phyloP scores from a whole-genome alignment of 2,329 filamentous ascomycete species.

The Endoconidiophora laricicola region DNA sequence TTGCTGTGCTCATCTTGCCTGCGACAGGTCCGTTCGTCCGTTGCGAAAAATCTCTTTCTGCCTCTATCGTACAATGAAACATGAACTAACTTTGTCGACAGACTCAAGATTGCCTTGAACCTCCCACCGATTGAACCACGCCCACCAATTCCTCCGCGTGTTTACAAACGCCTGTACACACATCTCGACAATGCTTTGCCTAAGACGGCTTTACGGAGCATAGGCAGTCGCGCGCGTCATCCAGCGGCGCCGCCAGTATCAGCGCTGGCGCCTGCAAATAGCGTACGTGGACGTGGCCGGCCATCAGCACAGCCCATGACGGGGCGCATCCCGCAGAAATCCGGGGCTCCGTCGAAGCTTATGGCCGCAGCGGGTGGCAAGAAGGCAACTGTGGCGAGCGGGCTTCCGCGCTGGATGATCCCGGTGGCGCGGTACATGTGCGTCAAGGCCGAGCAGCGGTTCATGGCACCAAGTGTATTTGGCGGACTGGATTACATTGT shows the following conservation, averaged over 20 bases:
- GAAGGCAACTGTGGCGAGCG: conserved; percentile 17
- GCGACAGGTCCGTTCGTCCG: conserved; percentile 47
- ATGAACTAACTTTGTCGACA: conserved; percentile 19
- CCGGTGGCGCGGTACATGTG: conserved; percentile 48
- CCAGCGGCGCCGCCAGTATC: conserved; percentile 15
- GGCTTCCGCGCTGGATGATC: conserved; percentile 51
- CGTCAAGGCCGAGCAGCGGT: conserved; percentile 40
- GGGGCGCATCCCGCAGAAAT: conserved; percentile 28
- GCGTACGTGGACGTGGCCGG: not conserved
- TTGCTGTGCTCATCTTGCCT: conserved; percentile 77
- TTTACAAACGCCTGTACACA: conserved; percentile 70
- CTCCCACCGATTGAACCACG: conserved; percentile 60
- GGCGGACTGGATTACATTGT: conserved; percentile 50
- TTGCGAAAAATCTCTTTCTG: not conserved
- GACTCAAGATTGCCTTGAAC: conserved; percentile 58
- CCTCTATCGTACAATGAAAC: not conserved
- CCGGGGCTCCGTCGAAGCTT: conserved; percentile 26
- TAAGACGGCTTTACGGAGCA: not conserved
- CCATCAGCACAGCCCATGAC: conserved; percentile 7
- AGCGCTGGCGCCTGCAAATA: not conserved
- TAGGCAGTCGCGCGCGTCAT: conserved; percentile 21
- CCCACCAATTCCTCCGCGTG: conserved; percentile 60
- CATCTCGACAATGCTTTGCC: conserved; percentile 63
- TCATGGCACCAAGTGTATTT: conserved; percentile 54
- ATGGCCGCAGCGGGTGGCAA: conserved; percentile 22